These are phyloP conservation scores for Arabidopsis thaliana DNA, from an alignment of 345 rosid genomes.

Conservation along the genomic window DNA sequence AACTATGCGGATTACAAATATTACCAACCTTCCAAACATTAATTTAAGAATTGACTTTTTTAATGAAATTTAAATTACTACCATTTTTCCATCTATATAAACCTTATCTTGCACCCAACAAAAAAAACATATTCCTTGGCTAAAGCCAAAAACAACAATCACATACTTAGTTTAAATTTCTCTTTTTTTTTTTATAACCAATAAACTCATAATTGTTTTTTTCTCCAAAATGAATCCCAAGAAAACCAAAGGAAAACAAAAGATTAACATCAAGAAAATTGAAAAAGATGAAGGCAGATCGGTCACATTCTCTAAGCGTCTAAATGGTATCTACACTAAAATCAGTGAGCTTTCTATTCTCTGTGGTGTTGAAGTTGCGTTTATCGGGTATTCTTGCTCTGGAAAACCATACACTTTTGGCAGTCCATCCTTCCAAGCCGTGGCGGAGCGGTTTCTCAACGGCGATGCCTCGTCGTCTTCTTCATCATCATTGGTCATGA, in stretches of 20 bases:
- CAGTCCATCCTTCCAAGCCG: constrained; percentile 23
- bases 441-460: constrained; percentile 14
- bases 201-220: not conserved
- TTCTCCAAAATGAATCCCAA: constrained; percentile 12
- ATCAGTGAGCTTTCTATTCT: constrained; percentile 32
- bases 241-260: constrained; percentile 34
- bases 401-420: constrained; percentile 36
- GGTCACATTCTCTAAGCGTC: constrained; percentile 29
- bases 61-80: not conserved
- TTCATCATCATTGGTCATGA: not conserved
- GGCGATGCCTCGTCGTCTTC: not conserved
- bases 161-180: not conserved
- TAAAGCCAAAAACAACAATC: not conserved
- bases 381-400: constrained; percentile 8
- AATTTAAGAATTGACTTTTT: not conserved
- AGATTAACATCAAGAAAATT: constrained; percentile 20
- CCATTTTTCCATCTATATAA: not conserved
- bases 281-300: constrained; percentile 17
- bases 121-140: not conserved
- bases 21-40: not conserved
- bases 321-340: constrained; percentile 28
- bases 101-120: not conserved
- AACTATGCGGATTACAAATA: too few species aligned
- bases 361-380: constrained; percentile 27
- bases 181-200: not conserved